phyloP scores from a whole-genome alignment of 306 rosid genomes.

The Morella rubra region DNA sequence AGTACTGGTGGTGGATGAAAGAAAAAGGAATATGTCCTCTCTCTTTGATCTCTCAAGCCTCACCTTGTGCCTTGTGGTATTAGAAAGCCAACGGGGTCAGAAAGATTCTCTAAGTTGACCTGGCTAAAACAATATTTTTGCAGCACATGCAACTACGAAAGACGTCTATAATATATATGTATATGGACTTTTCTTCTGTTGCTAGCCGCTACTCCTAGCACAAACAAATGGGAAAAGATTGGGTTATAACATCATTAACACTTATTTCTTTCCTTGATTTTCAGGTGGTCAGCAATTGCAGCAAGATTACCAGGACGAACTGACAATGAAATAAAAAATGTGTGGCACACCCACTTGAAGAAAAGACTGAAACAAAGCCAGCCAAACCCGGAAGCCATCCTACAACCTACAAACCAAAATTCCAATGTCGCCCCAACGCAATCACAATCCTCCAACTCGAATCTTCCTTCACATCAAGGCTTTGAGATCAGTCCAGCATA shows the following conservation, averaged over 20 bases:
- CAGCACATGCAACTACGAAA: slow-evolving; percentile 41
- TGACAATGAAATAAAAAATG: slow-evolving; percentile 90
- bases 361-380: slow-evolving; percentile 47
- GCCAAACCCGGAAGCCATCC: slow-evolving; percentile 13
- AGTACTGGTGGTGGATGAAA: neutral
- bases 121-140: slow-evolving; percentile 10
- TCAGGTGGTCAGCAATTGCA: slow-evolving; percentile 97
- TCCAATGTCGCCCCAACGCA: slow-evolving; percentile 42
- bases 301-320: slow-evolving; percentile 88
- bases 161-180: neutral
- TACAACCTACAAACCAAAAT: slow-evolving; percentile 25
- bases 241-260: neutral
- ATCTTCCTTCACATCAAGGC: slow-evolving; percentile 22
- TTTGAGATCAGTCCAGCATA: slow-evolving; percentile 29
- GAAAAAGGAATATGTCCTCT: neutral
- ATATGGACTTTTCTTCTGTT: slow-evolving; percentile 1
- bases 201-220: neutral
- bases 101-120: slow-evolving; percentile 49
- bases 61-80: no score
- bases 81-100: neutral
- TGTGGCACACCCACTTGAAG: slow-evolving; percentile 97
- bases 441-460: slow-evolving; percentile 33
- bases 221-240: neutral
- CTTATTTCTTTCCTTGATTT: slow-evolving; percentile 7
- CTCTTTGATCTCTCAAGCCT: neutral